Evolutionary conservation across 108 stramenopile genomes (phyloP), one percentile per base, ranked within the genome.

Genomic region (Nitzschia inconspicua): DNA sequence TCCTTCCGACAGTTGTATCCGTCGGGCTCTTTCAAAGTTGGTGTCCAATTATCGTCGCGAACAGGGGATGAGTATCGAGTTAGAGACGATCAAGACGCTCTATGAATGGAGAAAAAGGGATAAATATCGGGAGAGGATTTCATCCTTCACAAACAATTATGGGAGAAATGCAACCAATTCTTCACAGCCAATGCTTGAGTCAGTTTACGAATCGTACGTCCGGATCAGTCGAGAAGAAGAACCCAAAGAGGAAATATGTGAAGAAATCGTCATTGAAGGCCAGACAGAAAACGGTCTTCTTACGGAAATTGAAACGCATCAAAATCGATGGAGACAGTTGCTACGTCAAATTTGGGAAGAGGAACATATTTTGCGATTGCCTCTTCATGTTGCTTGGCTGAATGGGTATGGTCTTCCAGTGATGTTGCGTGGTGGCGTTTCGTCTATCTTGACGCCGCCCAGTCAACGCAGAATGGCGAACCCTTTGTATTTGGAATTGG

Each of bases 71-170:
- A 63, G 49, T 44, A 49, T 80, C 5, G 79, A 75, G 47, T 59
- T 80, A 0, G 79, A 80, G 47, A 71, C 66, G 11, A 41, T 80
- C 35, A 54, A 47, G 34, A 72, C 74, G 14, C 48, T 80, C 46
- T 58, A 80, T 14, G 60, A 72, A 57, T 80, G 74, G 74, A 44
- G 79, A 43, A 32, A 34, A 28, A 55, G 43, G 22, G 70, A 77
- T 11, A 37, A 72, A 14, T 58, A 52, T 11, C 51, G 54, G 28
- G 18, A 18, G 7, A 16, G 5, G 60, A 40, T 53, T 30, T 36
- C 24, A 14, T 39, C 49, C 9, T n/a, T n/a, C n/a, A n/a, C n/a
- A n/a, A n/a, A n/a, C n/a, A n/a, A n/a, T n/a, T n/a, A n/a, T n/a
- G n/a, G n/a, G n/a, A n/a, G n/a, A n/a, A n/a, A n/a, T n/a, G 59